Evolutionary conservation across 2,329 filamentous ascomycete genomes (phyloP), one percentile per base, ranked within the genome.

Genomic region (Botrytis squamosa): DNA sequence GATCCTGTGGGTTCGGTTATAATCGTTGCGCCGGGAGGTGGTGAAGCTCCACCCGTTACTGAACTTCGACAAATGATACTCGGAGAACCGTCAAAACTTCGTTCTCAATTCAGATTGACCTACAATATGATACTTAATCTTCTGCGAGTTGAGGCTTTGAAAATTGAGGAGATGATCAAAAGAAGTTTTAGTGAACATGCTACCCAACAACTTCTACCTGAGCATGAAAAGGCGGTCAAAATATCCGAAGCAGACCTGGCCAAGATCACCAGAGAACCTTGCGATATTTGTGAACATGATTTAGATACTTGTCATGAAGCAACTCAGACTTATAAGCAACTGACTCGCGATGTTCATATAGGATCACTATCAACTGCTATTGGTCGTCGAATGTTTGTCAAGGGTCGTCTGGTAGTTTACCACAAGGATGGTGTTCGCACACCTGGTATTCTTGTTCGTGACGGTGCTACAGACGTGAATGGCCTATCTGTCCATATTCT

Each of bases 131-230:
- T 99, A 75, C 85, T 99, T 44, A 99, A 98, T 80, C 86, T 99
- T 46, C 86, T 99, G 67, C 92, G 96, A 52, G 96, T 99, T 3
- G 96, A 99, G 82, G 96, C 96, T 3, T 84, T 99, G 77, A 98
- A 98, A 85, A 98, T 99, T 78, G 96, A 99, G 82, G 96, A 99
- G 83, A 99, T 99, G 96, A 99, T 99, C 85, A 99, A 99, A 87
- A 92, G 96, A 77, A 98, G 95, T 82, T 99, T 99, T 86, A 98
- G 95, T 70, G 96, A 99, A 82, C 96, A 99, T 83, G 95, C 95
- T 38, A 98, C 95, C 0, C 96, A 99, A 81, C 95, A 97, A 75
- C 84, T 98, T 20, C 86, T 98, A 1, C 96, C 96, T 0, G 95
- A 98, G 82, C 95, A 98, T 79, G 95, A 99, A 83, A 97, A 97